Evolutionary conservation across 192 early-diverging fungal species (phyloP).

Genomic region (Backusella parvicylindrica): DNA sequence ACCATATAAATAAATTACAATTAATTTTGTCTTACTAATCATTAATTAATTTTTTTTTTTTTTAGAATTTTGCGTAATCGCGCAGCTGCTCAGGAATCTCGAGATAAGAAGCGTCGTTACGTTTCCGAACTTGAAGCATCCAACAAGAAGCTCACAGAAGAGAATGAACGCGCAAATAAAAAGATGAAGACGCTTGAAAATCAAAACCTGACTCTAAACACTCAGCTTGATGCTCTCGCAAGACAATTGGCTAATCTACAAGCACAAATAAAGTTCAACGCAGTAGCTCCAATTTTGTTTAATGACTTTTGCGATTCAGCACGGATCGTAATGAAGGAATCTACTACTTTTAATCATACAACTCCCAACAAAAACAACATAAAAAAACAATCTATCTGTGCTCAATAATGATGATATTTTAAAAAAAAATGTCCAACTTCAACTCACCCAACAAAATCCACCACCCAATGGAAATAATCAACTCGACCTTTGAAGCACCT

Average conservation of each 20-base stretch:
- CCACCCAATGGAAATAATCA: constrained; percentile 35
- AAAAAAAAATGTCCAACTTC: background rate
- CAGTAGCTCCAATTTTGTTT: constrained; percentile 35
- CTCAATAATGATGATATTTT: background rate
- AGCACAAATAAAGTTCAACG: constrained; percentile 35
- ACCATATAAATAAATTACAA: constrained; percentile 5
- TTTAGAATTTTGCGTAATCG: constrained; percentile 64
- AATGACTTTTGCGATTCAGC: constrained; percentile 52
- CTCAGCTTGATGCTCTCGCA: constrained; percentile 26
- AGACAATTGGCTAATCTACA: constrained; percentile 35
- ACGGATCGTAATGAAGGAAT: constrained; percentile 37
- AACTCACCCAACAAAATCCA: constrained; percentile 17
- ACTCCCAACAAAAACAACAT: background rate
- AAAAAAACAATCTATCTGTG: background rate
- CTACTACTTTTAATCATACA: background rate
- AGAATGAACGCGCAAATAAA: constrained; percentile 47
- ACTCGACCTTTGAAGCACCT: background rate
- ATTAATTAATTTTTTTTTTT: background rate
- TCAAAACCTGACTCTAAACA: constrained; percentile 39
- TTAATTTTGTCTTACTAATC: background rate
- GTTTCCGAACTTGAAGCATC: constrained; percentile 52
- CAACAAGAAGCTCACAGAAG: constrained; percentile 46
- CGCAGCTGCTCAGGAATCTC: constrained; percentile 71
- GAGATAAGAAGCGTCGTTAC: constrained; percentile 72
- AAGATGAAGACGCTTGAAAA: constrained; percentile 47